These are phyloP conservation scores for Venustampulla echinocandica DNA, from an alignment of 495 filamentous ascomycete species.

Conservation along the genomic window DNA sequence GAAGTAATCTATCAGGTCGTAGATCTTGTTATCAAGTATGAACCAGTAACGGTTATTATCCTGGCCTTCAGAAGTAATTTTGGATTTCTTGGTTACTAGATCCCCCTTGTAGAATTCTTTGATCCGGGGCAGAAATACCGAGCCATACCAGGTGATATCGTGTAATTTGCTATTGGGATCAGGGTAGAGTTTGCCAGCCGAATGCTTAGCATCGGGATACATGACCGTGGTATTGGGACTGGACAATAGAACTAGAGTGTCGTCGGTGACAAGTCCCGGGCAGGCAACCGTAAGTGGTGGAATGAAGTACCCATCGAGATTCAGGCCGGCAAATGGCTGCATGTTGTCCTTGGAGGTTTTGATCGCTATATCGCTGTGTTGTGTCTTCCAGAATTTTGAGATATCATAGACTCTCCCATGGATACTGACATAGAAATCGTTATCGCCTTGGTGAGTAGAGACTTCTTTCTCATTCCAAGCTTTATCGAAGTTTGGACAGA, in stretches of 20 bases:
- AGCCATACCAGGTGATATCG: conserved; percentile 64
- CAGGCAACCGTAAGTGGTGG: conserved; percentile 73
- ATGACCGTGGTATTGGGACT: conserved; percentile 23
- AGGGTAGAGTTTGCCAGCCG: conserved; percentile 51
- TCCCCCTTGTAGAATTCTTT: conserved; percentile 80
- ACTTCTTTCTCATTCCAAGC: conserved; percentile 75
- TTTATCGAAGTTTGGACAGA: conserved; percentile 90
- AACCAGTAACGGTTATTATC: conserved; percentile 68
- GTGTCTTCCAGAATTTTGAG: conserved; percentile 68
- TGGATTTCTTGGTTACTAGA: conserved; percentile 52
- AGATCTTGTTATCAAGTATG: conserved; percentile 63
- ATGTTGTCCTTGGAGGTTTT: conserved; percentile 54
- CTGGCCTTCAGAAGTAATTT: conserved; percentile 54
- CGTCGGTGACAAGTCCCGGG: conserved; percentile 49
- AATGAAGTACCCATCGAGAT: conserved; percentile 76
- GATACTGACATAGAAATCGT: conserved; percentile 84
- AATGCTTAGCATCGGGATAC: conserved; percentile 47
- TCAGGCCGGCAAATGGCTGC: conserved; percentile 65
- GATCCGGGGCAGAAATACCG: conserved; percentile 69
- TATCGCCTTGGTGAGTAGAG: conserved; percentile 52
- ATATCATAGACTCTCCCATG: conserved; percentile 91
- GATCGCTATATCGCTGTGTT: conserved; percentile 67
- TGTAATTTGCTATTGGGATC: conserved; percentile 47
- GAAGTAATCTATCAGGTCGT: conserved; percentile 89
- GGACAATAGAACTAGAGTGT: conserved; percentile 45